Percentiles rank a stretch among this genome's conserved stretches.
Conservation (phyloP, 2,329 filamentous ascomycete genomes). For the Endoconidiophora laricicola region DNA sequence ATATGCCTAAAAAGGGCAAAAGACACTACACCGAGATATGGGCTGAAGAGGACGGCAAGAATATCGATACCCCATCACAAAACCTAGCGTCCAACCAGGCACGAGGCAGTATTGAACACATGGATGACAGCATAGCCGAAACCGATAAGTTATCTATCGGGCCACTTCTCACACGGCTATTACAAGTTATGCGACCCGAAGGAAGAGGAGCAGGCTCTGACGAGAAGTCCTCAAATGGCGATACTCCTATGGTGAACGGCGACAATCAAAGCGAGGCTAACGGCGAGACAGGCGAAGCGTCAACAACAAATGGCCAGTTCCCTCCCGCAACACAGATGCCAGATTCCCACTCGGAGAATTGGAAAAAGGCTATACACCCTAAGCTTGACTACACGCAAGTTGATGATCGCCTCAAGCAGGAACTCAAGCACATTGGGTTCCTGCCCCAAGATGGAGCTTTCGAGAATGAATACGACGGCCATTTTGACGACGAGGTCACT, state of each 20-base stretch:
- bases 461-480: constrained; percentile 66
- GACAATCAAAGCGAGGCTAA: constrained; percentile 19
- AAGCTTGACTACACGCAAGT: constrained; percentile 74
- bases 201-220: constrained; percentile 39
- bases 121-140: constrained; percentile 74
- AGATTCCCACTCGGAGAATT: constrained; percentile 57
- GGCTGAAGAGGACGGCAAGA: constrained; percentile 80
- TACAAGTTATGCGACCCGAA: constrained; percentile 69
- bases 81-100: constrained; percentile 64
- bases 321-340: constrained; percentile 66
- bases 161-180: constrained; percentile 65
- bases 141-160: constrained; percentile 81
- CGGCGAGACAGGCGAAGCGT: constrained; percentile 29
- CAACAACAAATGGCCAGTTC: constrained; percentile 18
- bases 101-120: constrained; percentile 68
- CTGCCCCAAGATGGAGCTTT: constrained; percentile 44
- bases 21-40: constrained; percentile 79
- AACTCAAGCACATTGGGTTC: constrained; percentile 81
- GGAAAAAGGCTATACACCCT: constrained; percentile 59
- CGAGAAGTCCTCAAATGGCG: constrained; percentile 38
- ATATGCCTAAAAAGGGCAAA: constrained; percentile 71
- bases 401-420: constrained; percentile 80
- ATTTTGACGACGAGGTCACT: constrained; percentile 87
- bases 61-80: constrained; percentile 54
- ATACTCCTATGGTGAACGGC: constrained; percentile 8